Evolutionary conservation across 1,139 yeast species (phyloP).

Genomic region (Geotrichum reessii): DNA sequence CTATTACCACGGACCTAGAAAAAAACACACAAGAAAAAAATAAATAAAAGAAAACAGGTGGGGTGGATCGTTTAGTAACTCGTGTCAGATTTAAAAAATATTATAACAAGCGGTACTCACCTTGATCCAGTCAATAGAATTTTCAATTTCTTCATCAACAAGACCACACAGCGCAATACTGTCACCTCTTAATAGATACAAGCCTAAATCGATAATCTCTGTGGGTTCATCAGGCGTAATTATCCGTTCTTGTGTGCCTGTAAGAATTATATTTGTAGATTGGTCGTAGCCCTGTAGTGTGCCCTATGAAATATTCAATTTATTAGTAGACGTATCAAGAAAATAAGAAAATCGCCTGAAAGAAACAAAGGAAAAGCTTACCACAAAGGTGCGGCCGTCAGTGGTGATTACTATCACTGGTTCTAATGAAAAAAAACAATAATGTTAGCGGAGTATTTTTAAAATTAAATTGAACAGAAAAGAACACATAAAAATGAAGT

Average conservation of each 20-base stretch:
- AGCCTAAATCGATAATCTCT: slow-evolving; percentile 54
- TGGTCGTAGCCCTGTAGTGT: slow-evolving; percentile 75
- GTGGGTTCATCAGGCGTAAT: slow-evolving; percentile 43
- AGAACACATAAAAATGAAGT: neutral
- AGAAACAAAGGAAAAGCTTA: slow-evolving; percentile 2
- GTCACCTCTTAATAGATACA: slow-evolving; percentile 74
- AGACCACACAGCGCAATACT: slow-evolving; percentile 73
- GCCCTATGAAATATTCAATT: slow-evolving; percentile 43
- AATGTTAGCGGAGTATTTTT: too few species aligned
- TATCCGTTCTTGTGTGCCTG: slow-evolving; percentile 52
- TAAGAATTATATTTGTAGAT: slow-evolving; percentile 64
- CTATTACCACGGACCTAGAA: slow-evolving; percentile 29
- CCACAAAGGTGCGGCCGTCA: slow-evolving; percentile 19
- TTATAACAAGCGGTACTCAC: slow-evolving; percentile 31
- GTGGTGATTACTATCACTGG: slow-evolving; percentile 17
- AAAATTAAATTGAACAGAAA: neutral
- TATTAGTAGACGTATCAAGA: neutral
- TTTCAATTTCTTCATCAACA: slow-evolving; percentile 50
- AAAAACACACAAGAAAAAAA: slow-evolving; percentile 3
- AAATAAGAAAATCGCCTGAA: slow-evolving; percentile 22
- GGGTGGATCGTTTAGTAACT: neutral
- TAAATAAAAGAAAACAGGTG: neutral
- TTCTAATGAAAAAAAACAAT: slow-evolving; percentile 5
- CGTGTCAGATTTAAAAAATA: neutral
- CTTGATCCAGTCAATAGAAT: slow-evolving; percentile 52